phyloP scores from a whole-genome alignment of 768 basidiomycete species.

The Kwoniella sp. region DNA sequence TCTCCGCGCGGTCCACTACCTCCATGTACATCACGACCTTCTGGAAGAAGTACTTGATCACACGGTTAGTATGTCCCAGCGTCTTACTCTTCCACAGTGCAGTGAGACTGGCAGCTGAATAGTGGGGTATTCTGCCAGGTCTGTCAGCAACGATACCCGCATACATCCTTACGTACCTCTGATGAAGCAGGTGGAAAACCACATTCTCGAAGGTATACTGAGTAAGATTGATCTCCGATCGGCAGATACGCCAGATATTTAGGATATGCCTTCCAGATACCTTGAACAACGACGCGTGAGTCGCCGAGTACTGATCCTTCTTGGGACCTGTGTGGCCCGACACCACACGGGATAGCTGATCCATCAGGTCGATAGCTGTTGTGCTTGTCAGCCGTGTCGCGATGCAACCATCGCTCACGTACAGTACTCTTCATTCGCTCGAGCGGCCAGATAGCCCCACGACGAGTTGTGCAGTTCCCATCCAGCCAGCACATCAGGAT shows the following conservation, averaged over 20 bases:
- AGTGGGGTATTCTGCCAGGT: conserved; percentile 66
- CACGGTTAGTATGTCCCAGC: conserved; percentile 57
- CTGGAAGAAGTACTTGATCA: conserved; percentile 63
- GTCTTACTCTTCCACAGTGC: conserved; percentile 63
- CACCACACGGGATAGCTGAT: conserved; percentile 72
- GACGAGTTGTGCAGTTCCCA: conserved; percentile 86
- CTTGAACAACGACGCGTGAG: conserved; percentile 74
- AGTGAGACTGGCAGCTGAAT: conserved; percentile 61
- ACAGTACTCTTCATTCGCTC: conserved; percentile 54
- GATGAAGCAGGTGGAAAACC: conserved; percentile 70
- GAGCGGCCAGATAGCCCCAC: conserved; percentile 83
- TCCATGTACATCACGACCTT: conserved; percentile 69
- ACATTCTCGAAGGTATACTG: conserved; percentile 88
- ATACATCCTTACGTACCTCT: conserved; percentile 57
- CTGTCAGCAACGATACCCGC: conserved; percentile 1
- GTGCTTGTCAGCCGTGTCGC: conserved; percentile 11
- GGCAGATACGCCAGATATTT: conserved; percentile 88
- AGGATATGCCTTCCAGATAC: conserved; percentile 84
- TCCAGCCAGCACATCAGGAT: conserved; percentile 86
- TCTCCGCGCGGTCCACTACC: conserved; percentile 73
- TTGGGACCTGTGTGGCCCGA: conserved; percentile 39
- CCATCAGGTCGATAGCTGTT: conserved; percentile 66
- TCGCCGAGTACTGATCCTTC: conserved; percentile 61
- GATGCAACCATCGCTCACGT: conserved; percentile 7
- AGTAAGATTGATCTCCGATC: conserved; percentile 69